Percentiles rank a stretch among this genome's conserved stretches.
Evolutionary conservation across 2,329 filamentous ascomycete species (phyloP).

Genomic region (Alternaria atra): DNA sequence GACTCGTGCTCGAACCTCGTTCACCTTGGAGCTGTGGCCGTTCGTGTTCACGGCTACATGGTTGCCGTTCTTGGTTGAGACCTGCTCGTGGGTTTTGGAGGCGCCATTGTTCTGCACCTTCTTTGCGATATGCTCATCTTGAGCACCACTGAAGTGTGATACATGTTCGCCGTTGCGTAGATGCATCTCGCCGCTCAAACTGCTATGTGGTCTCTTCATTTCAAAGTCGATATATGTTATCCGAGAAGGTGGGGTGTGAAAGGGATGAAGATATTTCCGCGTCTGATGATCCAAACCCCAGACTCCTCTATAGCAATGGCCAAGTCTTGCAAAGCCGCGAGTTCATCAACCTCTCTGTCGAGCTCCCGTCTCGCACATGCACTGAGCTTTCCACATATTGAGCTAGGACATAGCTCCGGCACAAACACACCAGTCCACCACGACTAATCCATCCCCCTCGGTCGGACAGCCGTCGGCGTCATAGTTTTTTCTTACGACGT

Average conservation of each 20-base stretch:
- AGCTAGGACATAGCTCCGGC: slow-evolving; percentile 23
- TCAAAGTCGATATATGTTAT: slow-evolving; percentile 2
- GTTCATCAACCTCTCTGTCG: slow-evolving; percentile 21
- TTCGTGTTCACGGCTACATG: slow-evolving; percentile 10
- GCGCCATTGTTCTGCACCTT: slow-evolving; percentile 25
- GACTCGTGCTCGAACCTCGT: slow-evolving; percentile 28
- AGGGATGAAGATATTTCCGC: slow-evolving; percentile 14
- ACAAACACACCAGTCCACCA: slow-evolving; percentile 9
- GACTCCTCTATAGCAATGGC: slow-evolving; percentile 31
- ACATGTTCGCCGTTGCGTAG: slow-evolving; percentile 28
- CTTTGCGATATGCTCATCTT: slow-evolving; percentile 24
- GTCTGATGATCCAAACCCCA: slow-evolving; percentile 20
- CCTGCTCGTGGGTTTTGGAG: slow-evolving; percentile 15
- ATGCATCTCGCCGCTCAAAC: slow-evolving; percentile 28
- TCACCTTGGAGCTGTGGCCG: slow-evolving; percentile 11
- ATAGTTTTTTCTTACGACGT: slow-evolving; percentile 20
- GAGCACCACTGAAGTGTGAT: slow-evolving; percentile 24
- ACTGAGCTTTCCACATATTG: slow-evolving; percentile 23
- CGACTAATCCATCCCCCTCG: slow-evolving; percentile 19
- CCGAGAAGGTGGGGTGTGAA: slow-evolving; percentile 10
- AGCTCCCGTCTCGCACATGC: slow-evolving; percentile 19
- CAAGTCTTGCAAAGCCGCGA: slow-evolving; percentile 29
- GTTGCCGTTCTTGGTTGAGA: slow-evolving; percentile 12
- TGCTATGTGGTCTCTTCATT: slow-evolving; percentile 13
- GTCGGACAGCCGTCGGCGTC: slow-evolving; percentile 30